Base-by-base conservation (phyloP, 2,329 filamentous ascomycete species). In the Aspergillus caelatus region DNA sequence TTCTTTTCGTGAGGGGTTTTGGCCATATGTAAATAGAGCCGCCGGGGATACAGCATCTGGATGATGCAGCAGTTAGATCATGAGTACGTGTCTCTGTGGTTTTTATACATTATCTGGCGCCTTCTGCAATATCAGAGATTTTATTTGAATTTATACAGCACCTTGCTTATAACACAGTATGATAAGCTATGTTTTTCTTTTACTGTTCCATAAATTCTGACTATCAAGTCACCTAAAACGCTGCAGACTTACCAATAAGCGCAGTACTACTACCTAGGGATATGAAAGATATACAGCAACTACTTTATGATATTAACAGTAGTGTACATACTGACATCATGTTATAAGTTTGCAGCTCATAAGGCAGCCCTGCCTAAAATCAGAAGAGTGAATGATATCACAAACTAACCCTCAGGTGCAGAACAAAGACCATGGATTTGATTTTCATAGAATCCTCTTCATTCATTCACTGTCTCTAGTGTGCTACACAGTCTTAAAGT, bases 1-100 rank as follows among this genome's bases (percentile, higher is more conserved):
- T 81, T 80, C 59, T 80, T 80, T 30, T 43, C 34, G 11, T 63
- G 16, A 63, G 54, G 36, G 11, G 23, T 14, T 46, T 10, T 23
- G 10, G 16, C 11, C 21, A 26, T 45, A 52, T 46, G 12, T 32
- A 12, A 28, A n/a, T 32, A 32, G 46, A 43, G 39, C 16, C 39
- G 3, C 16, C 39, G 3, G n/a, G 41, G 41, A 12, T 23, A 46
- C 23, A 8, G 2, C n/a, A 46, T 46, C 43, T 23, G 6, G 4
- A 2, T 11, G 10, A 46, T 21, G 43, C 4, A 28, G 46, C 23
- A 50, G 28, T 9, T n/a, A 52, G 16, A 30, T 52, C 16, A 30
- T 32, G 48, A n/a, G 48, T 52, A n/a, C 16, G 7, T n/a, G 3
- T 11, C 21, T 23, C n/a, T 45, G 43, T 45, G 41, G 5, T 5